Base-by-base conservation (phyloP, 768 basidiomycete species). In the Lactarius hatsudake region DNA sequence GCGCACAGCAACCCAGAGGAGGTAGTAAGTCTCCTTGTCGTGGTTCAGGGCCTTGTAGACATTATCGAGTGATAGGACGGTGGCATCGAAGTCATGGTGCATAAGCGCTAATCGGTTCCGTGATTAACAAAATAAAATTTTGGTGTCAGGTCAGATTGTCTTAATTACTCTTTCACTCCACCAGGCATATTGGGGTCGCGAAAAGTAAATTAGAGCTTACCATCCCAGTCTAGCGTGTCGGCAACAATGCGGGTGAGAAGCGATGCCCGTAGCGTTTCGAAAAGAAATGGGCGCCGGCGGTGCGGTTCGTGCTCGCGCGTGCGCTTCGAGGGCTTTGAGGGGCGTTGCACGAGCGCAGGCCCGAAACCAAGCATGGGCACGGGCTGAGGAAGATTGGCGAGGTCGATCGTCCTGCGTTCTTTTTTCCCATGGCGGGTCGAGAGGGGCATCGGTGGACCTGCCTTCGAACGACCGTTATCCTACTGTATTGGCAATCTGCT, bases 211-310 rank as follows among this genome's bases (percentile, higher is more conserved):
- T 30, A 10, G 45, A 2, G 62, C 69, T 60, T 51, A 70, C 69
- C 63, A 54, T 69, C 67, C 63, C 67, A 70, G 69, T 70, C 67
- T 62, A 70, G 69, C 60, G 69, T 70, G 53, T 70, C 69, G 63
- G 61, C 56, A 15, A 70, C 13, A 28, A 69, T 40, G 53, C n/a
- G 40, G 13, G 58, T 61, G 28, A 57, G 61, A 38, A 63, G n/a
- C 12, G 28, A 20, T 4, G 51, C n/a, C 28, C 51, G 67, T 42
- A 70, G 42, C 60, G 28, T 51, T 51, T 61, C 53, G 60, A 69
- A 64, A 40, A 70, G 63, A 57, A 36, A 64, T n/a, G 62, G 63
- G 55, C 67, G 63, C 45, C 28, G 28, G 57, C 42, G 68, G 23
- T 1, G 23, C 54, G 28, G 36, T 30, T 28, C 45, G 28, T 5